Base-by-base conservation (phyloP, 164 flowering plant species). In the Pachysandra terminalis region DNA sequence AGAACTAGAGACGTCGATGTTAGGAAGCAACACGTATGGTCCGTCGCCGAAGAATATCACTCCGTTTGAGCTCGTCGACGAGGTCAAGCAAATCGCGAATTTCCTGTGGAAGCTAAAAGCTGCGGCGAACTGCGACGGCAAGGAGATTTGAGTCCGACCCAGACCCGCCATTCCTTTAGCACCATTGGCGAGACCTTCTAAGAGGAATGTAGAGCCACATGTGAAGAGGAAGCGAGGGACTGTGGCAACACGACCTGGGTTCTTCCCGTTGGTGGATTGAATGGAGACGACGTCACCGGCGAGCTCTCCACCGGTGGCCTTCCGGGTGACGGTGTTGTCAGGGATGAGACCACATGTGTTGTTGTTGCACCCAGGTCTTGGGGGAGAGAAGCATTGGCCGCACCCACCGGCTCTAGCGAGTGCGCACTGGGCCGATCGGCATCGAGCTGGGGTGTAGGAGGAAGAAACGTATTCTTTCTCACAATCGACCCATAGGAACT, bases 91-190 rank as follows among this genome's bases (percentile, higher is more conserved):
- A 7, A 82, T 16, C 1, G 81, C 72, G 51, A 82, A 82, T 28
- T 69, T 78, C 23, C 73, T 60, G 24, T 56, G 54, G 45, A 77
- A 60, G 56, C 73, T 28, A 23, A 79, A 72, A 0, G 49, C 74
- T 1, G 73, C 63, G 19, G 82, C 68, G n/a, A 81, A 59, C 35
- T 70, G 79, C 10, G 71, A 56, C 0, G 80, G 85, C 17, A 75
- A 19, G 0, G 61, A 73, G 13, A 81, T 75, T 13, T 61, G 45
- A 9, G 60, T 68, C 49, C 71, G 48, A 7, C 82, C 85, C 0
- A 81, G 67, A 2, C 82, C 85, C 3, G 74, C 77, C 64, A 81
- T 68, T 19, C 85, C 85, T 24, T 61, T 67, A 4, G 51, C 81
- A 5, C 78, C 79, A 23, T 32, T 26, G 0, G 81, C 79, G 17